Evolutionary conservation across 495 filamentous ascomycete genomes (phyloP).

Genomic region (Acidiella bohemica): DNA sequence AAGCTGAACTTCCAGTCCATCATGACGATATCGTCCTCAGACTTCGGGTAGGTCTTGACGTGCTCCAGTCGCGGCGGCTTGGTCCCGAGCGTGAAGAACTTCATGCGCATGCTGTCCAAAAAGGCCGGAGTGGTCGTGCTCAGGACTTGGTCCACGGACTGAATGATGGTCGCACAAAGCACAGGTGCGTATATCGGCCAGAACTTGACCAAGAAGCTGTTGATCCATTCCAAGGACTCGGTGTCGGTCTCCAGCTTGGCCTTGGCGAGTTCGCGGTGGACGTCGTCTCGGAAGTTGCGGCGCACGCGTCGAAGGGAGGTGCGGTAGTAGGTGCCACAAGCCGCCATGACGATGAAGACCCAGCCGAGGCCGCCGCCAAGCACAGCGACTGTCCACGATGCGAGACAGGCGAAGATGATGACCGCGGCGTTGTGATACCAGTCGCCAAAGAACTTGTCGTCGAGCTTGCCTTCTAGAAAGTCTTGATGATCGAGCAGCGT

Average conservation of each 20-base stretch:
- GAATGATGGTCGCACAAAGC: conserved; percentile 80
- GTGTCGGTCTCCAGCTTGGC: conserved; percentile 78
- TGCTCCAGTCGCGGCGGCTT: conserved; percentile 95
- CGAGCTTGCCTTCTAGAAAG: conserved; percentile 66
- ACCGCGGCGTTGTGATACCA: conserved; percentile 96
- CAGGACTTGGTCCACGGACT: conserved; percentile 86
- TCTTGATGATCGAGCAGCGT: conserved; percentile 77
- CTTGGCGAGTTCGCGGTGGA: conserved; percentile 85
- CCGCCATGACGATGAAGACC: conserved; percentile 84
- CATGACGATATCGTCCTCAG: conserved; percentile 83
- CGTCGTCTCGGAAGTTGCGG: conserved; percentile 90
- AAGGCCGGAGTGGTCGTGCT: conserved; percentile 84
- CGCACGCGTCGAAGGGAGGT: conserved; percentile 88
- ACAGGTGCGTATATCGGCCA: conserved; percentile 98
- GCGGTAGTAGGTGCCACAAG: conserved; percentile 88
- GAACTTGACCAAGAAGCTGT: conserved; percentile 95
- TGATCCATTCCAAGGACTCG: conserved; percentile 97
- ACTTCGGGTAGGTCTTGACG: conserved; percentile 94
- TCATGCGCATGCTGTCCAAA: conserved; percentile 81
- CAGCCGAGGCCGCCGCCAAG: conserved; percentile 84
- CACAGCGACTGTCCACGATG: conserved; percentile 78
- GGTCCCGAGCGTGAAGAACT: conserved; percentile 78
- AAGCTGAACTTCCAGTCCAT: conserved; percentile 99
- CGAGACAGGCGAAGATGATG: conserved; percentile 82
- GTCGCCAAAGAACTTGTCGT: conserved; percentile 89